A percentile compares a stretch with the other conserved stretches of the same genome.
phyloP scores from a whole-genome alignment of 2,329 filamentous ascomycete species.

The Bipolaris gigantea region DNA sequence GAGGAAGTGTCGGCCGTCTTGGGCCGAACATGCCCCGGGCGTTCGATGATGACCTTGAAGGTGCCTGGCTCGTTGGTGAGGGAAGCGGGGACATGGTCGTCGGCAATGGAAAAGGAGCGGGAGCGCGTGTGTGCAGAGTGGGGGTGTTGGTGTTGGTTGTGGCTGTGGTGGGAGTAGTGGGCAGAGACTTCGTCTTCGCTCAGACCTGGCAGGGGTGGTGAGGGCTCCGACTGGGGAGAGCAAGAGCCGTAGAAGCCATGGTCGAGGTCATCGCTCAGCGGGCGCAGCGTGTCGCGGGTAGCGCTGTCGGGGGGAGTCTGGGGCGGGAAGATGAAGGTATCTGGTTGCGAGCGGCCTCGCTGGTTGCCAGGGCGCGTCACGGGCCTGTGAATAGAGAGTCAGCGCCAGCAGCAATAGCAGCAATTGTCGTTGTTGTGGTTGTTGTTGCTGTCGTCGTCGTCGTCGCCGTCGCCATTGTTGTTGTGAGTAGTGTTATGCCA shows the following conservation, averaged over 20 bases:
- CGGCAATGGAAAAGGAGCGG: conserved; percentile 75
- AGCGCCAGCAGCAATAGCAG: conserved; percentile 5
- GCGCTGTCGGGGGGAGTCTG: conserved; percentile 45
- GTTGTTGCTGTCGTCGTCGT: too few species aligned
- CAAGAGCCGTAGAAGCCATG: conserved; percentile 41
- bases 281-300: conserved; percentile 34
- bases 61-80: conserved; percentile 65
- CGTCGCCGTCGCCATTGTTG: background rate
- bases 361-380: conserved; percentile 42
- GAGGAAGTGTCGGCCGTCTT: conserved; percentile 62
- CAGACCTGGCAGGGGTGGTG: conserved; percentile 25
- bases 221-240: conserved; percentile 34
- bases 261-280: conserved; percentile 43
- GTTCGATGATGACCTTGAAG: conserved; percentile 79
- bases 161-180: background rate
- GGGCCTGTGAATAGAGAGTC: conserved; percentile 33
- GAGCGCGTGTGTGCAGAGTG: conserved; percentile 53
- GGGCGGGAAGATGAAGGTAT: conserved; percentile 46
- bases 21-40: conserved; percentile 63
- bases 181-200: conserved; percentile 21
- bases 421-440: background rate
- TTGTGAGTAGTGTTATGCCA: background rate
- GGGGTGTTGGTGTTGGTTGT: conserved; percentile 11
- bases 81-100: conserved; percentile 57
- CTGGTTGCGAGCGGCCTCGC: conserved; percentile 36